Percentiles rank a stretch among this genome's conserved stretches.
These are phyloP conservation scores for Silene latifolia DNA, from an alignment of 148 eudicot species.

Conservation along the genomic window DNA sequence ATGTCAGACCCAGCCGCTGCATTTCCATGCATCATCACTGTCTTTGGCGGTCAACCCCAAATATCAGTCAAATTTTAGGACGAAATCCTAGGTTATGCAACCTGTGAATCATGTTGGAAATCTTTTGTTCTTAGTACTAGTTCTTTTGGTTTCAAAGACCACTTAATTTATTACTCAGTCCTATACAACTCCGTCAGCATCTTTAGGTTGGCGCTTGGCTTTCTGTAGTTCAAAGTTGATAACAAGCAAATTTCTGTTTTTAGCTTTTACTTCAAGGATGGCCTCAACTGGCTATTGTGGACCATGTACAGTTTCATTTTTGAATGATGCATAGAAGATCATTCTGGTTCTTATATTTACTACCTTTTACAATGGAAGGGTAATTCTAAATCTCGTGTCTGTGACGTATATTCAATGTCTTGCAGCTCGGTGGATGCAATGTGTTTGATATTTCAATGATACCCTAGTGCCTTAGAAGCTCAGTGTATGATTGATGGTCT, in stretches of 20 bases:
- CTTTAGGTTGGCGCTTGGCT: neutral
- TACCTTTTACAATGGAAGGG: neutral
- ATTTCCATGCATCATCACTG: slow-evolving; percentile 6
- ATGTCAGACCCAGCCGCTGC: slow-evolving; percentile 7
- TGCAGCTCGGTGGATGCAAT: neutral
- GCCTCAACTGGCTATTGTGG: slow-evolving; percentile 2
- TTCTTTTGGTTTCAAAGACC: neutral
- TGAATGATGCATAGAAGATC: neutral
- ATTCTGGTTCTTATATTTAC: neutral
- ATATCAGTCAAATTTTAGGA: slow-evolving; percentile 16
- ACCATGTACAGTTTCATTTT: neutral
- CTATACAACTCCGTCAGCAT: neutral
- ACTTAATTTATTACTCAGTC: slow-evolving; percentile 3
- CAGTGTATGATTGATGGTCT: too few relatives aligned
- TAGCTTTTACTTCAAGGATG: neutral
- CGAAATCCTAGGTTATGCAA: neutral
- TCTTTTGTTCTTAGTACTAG: neutral
- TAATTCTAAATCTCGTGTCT: neutral
- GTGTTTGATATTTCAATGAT: neutral
- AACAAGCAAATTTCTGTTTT: too few relatives aligned
- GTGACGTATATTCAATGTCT: neutral
- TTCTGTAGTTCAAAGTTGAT: too few relatives aligned
- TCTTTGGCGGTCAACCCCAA: slow-evolving; percentile 7
- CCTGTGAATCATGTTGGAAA: slow-evolving; percentile 14
- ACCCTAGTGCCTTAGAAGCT: too few relatives aligned